Evolutionary conservation across 202 grass and related monocot genomes (phyloP), one percentile per base, ranked within the genome.

Genomic region (Brachypodium distachyon): DNA sequence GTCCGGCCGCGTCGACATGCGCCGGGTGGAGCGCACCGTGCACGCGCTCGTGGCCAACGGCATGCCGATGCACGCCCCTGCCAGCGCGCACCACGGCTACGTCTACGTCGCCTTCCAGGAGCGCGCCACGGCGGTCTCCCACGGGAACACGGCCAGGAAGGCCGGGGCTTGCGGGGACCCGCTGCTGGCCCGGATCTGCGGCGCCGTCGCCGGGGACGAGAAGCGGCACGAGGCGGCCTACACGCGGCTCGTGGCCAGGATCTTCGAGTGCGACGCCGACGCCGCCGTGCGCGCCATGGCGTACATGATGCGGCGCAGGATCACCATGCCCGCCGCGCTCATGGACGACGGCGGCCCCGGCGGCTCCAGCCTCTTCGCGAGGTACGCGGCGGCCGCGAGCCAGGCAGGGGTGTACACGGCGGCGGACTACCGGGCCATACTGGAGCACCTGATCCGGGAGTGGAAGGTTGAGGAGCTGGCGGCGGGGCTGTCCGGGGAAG

Each of bases 21-120:
- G 44, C 0, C 19, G 78, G 82, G 67, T 84, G n/a, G 82, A 84
- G 21, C 47, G 67, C 57, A 72, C 74, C 16, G 57, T 73, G 46
- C 82, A 84, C 11, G 66, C 28, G 14, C 75, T 85, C 75, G 79
- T 85, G 58, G 1, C 12, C 0, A 8, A 37, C 8, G 82, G 71
- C 0, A 77, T 90, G 87, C 75, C 81, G 44, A 67, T 81, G 9
- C 42, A 56, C 11, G 84, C 91, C 0, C 84, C 74, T 64, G 46
- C 74, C 29, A 88, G 83, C 40, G 55, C 89, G 1, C 87, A 87
- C 79, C 63, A 89, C 67, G 73, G 50, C 62, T 80, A 87, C 71
- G 8, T 96, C 58, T 93, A 93, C 74, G 58, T 69, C 28, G 76
- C 91, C 18, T 93, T 96, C 83, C 86, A 96, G 86, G 92, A 92